Base-by-base conservation (phyloP, 140 eudicot species). In the Bidens hawaiensis region DNA sequence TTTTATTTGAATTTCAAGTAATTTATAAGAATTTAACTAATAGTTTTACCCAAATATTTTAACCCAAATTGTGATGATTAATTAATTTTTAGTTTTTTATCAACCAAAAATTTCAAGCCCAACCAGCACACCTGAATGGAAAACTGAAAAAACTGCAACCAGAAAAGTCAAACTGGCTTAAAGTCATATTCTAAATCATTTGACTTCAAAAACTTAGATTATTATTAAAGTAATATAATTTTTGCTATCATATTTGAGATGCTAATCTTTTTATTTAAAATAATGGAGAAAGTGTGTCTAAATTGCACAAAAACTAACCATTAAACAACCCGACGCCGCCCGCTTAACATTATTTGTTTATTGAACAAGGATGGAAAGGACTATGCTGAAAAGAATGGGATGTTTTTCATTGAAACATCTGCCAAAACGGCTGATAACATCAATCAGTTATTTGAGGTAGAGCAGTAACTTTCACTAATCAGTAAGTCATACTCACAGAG, bases 391-490 rank as follows among this genome's bases (percentile, higher is more conserved):
- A 88, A 85, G 87, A 93, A 93, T 68, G 95, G 99, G 24, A 93
- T 93, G 99, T 88, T 88, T 69, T 93, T 88, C 67, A 93, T 93
- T 13, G 99, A 93, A 83, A 93, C 99, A 18, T 93, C 99, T 70
- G 99, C 99, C 41, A 93, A 93, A 72, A 93, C 99, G 0, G 99
- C 99, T 53, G 99, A 93, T 75, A 93, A 93, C 79, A 88, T 93
- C 62, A 93, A 88, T 75, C 99, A 93, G 85, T 81, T 93, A 67
- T 93, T 93, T 75, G 99, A 93, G 99, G 98, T 91, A 74, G 71
- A 12, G 8, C 57, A 28, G 9, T 70, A 40, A 25, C 47, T 66
- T 27, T 15, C 18, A 41, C 51, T 42, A 57, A 8, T 21, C 9
- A 49, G 9, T 34, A 31, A 25, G 30, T 28, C 48, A 18, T 10